Conservation (phyloP, 1,139 yeast genomes). For the Candida dubliniensis region DNA sequence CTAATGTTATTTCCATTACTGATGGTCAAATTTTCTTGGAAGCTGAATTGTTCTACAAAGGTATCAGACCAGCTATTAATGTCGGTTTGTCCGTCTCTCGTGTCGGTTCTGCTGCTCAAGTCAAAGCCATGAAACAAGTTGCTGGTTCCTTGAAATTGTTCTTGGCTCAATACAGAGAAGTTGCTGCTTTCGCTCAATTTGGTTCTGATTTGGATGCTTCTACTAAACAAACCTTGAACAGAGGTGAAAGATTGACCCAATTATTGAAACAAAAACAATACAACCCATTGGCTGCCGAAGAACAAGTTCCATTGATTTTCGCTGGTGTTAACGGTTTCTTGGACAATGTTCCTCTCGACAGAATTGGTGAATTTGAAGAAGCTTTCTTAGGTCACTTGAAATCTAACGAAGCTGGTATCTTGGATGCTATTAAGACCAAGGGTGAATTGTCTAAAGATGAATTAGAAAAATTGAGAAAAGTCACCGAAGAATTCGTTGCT, state of each 20-base stretch:
- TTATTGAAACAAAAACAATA: conserved; percentile 97
- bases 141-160: conserved; percentile 99
- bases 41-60: conserved; percentile 99
- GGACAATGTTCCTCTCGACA: conserved; percentile 81
- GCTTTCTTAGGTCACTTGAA: conserved; percentile 89
- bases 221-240: conserved; percentile 96
- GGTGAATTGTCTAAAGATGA: conserved; percentile 91
- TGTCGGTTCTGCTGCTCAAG: conserved; percentile 99
- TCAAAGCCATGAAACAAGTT: conserved; percentile 99
- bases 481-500: conserved; percentile 89
- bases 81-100: conserved; percentile 99
- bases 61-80: conserved; percentile 99
- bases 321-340: conserved; percentile 99
- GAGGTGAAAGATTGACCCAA: conserved; percentile 99
- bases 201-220: conserved; percentile 99
- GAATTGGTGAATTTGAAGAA: conserved; percentile 89
- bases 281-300: conserved; percentile 96
- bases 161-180: conserved; percentile 99
- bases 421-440: conserved; percentile 79
- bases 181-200: conserved; percentile 99
- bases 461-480: conserved; percentile 83
- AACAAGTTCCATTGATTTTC: conserved; percentile 97
- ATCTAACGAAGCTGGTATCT: conserved; percentile 83
- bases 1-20: conserved; percentile 95
- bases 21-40: conserved; percentile 99